Evolutionary conservation across 2,329 filamentous ascomycete genomes (phyloP).

Genomic region (Xylariaceae sp.): DNA sequence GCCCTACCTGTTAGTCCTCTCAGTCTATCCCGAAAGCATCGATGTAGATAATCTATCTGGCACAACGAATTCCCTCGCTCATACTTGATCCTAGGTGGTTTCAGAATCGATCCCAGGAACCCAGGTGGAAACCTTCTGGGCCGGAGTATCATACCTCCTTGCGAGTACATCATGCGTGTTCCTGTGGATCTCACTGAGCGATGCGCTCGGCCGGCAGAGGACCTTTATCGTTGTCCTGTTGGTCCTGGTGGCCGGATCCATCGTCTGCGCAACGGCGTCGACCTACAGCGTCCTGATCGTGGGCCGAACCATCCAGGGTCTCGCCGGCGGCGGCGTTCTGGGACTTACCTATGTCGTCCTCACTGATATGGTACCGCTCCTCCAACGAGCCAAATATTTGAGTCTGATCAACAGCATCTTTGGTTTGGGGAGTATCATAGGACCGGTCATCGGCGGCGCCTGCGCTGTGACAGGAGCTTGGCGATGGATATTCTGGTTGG

Average conservation of each 20-base stretch:
- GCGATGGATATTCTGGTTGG: slow-evolving; percentile 15
- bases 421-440: slow-evolving; percentile 12
- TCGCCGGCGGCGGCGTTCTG: slow-evolving; percentile 17
- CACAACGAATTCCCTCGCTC: too few relatives aligned
- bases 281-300: slow-evolving; percentile 8
- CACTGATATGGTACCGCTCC: slow-evolving; percentile 19
- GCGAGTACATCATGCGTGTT: slow-evolving; percentile 3
- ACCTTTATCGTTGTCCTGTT: slow-evolving; percentile 12
- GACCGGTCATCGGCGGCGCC: slow-evolving; percentile 17
- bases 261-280: slow-evolving; percentile 14
- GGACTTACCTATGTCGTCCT: slow-evolving; percentile 16
- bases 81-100: too few relatives aligned
- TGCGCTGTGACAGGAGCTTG: slow-evolving; percentile 5
- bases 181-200: slow-evolving; percentile 10
- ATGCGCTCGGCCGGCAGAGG: slow-evolving; percentile 16
- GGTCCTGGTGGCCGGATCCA: slow-evolving; percentile 25
- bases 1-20: neutral
- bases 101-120: neutral
- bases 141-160: slow-evolving; percentile 19
- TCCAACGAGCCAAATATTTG: slow-evolving; percentile 14
- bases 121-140: slow-evolving; percentile 16
- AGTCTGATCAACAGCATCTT: slow-evolving; percentile 10
- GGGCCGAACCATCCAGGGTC: slow-evolving; percentile 12
- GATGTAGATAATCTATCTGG: neutral
- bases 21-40: too few relatives aligned